These are phyloP conservation scores for Apiospora marii DNA, from an alignment of 2,329 filamentous ascomycete species.

Conservation along the genomic window DNA sequence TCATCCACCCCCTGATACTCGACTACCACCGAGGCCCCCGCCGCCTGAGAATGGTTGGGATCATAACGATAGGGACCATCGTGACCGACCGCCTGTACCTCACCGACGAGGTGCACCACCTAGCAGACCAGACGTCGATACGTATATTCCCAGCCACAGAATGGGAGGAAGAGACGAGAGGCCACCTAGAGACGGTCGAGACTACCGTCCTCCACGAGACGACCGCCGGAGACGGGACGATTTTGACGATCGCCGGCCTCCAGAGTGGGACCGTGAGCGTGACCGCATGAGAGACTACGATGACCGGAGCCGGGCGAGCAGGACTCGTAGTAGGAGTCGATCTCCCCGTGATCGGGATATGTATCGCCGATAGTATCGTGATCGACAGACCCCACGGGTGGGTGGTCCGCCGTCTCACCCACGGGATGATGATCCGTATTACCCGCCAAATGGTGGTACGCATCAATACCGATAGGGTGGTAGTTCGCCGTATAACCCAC, in stretches of 20 bases:
- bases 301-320: constrained; percentile 48
- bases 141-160: constrained; percentile 59
- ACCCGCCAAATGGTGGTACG: not conserved
- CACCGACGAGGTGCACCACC: not conserved
- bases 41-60: constrained; percentile 51
- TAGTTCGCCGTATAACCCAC: not conserved
- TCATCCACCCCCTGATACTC: constrained; percentile 43
- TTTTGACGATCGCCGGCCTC: constrained; percentile 47
- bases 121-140: constrained; percentile 51
- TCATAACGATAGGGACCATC: constrained; percentile 42
- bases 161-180: constrained; percentile 41
- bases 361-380: constrained; percentile 55
- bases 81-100: constrained; percentile 7
- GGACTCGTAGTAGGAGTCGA: constrained; percentile 55
- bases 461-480: not conserved
- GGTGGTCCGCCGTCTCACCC: not conserved
- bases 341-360: constrained; percentile 55
- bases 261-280: constrained; percentile 48
- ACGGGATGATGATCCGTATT: not conserved
- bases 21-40: constrained; percentile 59
- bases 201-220: constrained; percentile 40
- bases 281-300: constrained; percentile 40
- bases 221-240: constrained; percentile 46
- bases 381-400: not conserved
- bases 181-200: constrained; percentile 43